Conservation (phyloP, 352 stramenopile species). For the Pythium rishiriense region DNA sequence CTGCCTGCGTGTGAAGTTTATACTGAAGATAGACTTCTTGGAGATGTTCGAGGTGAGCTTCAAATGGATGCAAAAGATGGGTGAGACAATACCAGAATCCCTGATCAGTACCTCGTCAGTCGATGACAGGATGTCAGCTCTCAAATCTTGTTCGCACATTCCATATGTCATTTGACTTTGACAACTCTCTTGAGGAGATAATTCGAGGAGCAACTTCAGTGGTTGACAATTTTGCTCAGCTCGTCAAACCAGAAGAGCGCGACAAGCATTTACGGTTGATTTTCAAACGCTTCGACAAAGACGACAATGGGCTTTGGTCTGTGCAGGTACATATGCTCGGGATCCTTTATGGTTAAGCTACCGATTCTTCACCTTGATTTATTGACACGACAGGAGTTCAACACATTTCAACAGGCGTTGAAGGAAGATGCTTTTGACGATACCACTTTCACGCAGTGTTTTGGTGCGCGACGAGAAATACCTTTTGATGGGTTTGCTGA, state of each 20-base stretch:
- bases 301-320: constrained; percentile 40
- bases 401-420: constrained; percentile 55
- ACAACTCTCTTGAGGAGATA: constrained; percentile 40
- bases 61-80: neutral
- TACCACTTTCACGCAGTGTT: constrained; percentile 38
- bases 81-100: no score
- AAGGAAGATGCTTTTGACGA: constrained; percentile 42
- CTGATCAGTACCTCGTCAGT: neutral
- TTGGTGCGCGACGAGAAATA: constrained; percentile 30
- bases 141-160: constrained; percentile 32
- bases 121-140: constrained; percentile 20
- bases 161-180: constrained; percentile 39
- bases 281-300: constrained; percentile 45
- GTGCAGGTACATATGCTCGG: constrained; percentile 32
- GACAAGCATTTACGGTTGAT: constrained; percentile 37
- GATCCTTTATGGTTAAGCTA: neutral
- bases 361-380: neutral
- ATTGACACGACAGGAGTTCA: constrained; percentile 52
- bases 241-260: constrained; percentile 47
- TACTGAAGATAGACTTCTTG: constrained; percentile 44
- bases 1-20: constrained; percentile 41
- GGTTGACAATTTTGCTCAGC: constrained; percentile 22
- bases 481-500: constrained; percentile 36
- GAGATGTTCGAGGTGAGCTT: constrained; percentile 19
- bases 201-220: constrained; percentile 28